These are phyloP conservation scores for Vaccinium vitisidaea DNA, from an alignment of 148 eudicot species.

Conservation along the genomic window DNA sequence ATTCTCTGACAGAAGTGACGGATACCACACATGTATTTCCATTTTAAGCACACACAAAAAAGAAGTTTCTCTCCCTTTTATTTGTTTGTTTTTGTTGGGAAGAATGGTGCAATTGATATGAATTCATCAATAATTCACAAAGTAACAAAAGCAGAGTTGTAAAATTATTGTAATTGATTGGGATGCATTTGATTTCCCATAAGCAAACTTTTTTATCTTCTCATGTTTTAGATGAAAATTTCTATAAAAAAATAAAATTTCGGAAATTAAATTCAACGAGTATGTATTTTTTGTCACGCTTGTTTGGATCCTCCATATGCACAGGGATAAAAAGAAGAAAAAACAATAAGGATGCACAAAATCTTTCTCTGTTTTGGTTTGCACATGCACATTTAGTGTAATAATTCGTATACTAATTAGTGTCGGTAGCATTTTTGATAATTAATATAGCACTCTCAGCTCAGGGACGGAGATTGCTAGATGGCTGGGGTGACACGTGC, in stretches of 20 bases:
- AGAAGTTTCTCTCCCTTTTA: neutral
- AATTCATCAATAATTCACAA: constrained; percentile 17
- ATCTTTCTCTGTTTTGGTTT: no score
- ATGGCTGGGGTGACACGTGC: no score
- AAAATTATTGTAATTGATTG: constrained; percentile 8
- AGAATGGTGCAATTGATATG: constrained; percentile 5
- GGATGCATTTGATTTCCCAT: constrained; percentile 8
- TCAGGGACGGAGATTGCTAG: no score
- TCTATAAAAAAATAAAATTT: neutral
- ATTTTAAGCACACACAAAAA: neutral
- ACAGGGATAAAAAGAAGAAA: no score
- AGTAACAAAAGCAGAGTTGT: constrained; percentile 15
- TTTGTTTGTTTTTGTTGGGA: neutral
- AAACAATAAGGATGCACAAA: no score
- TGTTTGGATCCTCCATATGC: no score
- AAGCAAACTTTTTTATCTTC: neutral
- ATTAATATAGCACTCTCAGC: no score
- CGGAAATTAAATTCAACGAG: no score
- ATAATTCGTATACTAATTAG: no score
- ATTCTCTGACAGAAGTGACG: neutral
- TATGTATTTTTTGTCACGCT: no score
- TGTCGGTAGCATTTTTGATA: no score
- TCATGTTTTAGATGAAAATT: neutral
- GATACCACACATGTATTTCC: neutral
- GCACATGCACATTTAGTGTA: no score